Evolutionary conservation across 306 rosid genomes (phyloP), one percentile per base, ranked within the genome.

Genomic region (Mimosa pudica): DNA sequence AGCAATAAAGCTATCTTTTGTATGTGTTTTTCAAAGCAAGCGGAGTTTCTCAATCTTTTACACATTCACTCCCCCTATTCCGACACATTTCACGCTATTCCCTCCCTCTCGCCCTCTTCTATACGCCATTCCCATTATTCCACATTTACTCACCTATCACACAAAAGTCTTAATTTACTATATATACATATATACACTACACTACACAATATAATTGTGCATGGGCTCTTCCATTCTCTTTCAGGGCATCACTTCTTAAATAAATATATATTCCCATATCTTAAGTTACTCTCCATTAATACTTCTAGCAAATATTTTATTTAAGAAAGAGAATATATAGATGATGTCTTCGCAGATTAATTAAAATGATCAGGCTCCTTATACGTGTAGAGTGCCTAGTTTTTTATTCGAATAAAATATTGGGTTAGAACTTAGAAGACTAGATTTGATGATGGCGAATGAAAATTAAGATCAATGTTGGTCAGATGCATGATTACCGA

Each of bases 21-120:
- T 49, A 8, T 47, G 4, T 35, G 10, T 30, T 38, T 70, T 47
- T 70, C 73, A 76, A 76, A 38, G 17, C 16, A 41, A 71, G 35
- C 41, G 67, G 77, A 71, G 67, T 52, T 82, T 77, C 63, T 32
- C 77, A 52, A 61, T 16, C 47, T 4, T 82, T 76, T 42, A 49
- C 61, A 17, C 5, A 12, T 61, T 57, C 77, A 48, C 44, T 32
- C 1, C 20, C 3, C 20, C 1, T 13, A 24, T 9, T 46, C 75
- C 81, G 69, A 68, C 55, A n/a, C 35, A 48, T 48, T 65, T 47
- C 20, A 0, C 51, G 8, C 7, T 14, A 38, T 76, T 45, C 11
- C 20, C 46, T 45, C 11, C 20, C 46, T 44, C 74, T 68, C 0
- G 3, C 20, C 46, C 20, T 41, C 42, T 67, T 38, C 52, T 5